These are phyloP conservation scores for Schwanniomyces yamadae DNA, from an alignment of 805 yeast genomes.

Conservation along the genomic window DNA sequence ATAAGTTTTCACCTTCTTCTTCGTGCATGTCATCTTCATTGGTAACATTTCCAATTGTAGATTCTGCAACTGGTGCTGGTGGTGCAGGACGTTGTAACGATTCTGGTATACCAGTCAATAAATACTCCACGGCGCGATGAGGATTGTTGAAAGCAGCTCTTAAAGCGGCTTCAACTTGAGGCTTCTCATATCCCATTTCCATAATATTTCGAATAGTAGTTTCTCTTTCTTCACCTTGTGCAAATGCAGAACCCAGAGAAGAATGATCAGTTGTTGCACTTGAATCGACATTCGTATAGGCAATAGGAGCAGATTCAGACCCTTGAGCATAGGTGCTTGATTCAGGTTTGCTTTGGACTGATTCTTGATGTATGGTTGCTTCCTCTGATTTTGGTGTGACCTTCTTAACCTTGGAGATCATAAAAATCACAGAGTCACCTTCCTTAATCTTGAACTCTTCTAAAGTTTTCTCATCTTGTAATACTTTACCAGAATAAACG, in stretches of 20 bases:
- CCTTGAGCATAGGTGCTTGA: conserved; percentile 20
- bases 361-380: conserved; percentile 17
- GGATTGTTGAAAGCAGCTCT: conserved; percentile 97
- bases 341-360: conserved; percentile 8
- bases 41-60: conserved; percentile 18
- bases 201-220: conserved; percentile 77
- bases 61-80: conserved; percentile 22
- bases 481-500: conserved; percentile 88
- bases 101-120: conserved; percentile 87
- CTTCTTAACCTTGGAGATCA: conserved; percentile 60
- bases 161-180: conserved; percentile 84
- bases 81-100: conserved; percentile 39
- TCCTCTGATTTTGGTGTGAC: conserved; percentile 26
- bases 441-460: conserved; percentile 75
- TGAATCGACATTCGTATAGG: conserved; percentile 7
- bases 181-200: conserved; percentile 94
- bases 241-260: conserved; percentile 53
- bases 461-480: conserved; percentile 77
- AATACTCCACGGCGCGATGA: conserved; percentile 95
- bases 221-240: conserved; percentile 76
- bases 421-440: conserved; percentile 85
- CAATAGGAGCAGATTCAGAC: conserved; percentile 18
- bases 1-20: conserved; percentile 45
- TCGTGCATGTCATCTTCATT: conserved; percentile 16
- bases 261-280: conserved; percentile 17